Percentiles rank a stretch among this genome's conserved stretches.
Evolutionary conservation across 345 rosid species (phyloP).

Genomic region (Eucalyptus marginata): DNA sequence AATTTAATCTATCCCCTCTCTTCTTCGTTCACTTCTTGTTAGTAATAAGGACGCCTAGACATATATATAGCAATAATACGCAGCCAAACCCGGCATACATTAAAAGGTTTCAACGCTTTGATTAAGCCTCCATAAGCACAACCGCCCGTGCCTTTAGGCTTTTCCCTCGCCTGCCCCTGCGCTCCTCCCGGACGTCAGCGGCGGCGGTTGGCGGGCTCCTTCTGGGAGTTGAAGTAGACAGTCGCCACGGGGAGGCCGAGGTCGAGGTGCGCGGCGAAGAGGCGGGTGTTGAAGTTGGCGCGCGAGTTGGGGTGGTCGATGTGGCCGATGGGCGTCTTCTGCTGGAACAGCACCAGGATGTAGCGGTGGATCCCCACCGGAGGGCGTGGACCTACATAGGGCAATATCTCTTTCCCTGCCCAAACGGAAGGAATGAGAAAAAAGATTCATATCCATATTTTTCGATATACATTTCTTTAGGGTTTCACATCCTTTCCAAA

Average conservation of each 20-base stretch:
- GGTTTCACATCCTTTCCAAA: not conserved
- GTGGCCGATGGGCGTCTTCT: conserved; percentile 38
- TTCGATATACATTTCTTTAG: not conserved
- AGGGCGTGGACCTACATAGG: conserved; percentile 49
- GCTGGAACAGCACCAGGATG: conserved; percentile 63
- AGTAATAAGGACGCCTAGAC: not conserved
- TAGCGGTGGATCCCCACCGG: conserved; percentile 83
- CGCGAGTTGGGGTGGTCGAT: conserved; percentile 48
- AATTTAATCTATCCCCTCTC: not conserved
- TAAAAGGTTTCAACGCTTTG: not conserved
- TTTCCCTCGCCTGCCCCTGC: not conserved
- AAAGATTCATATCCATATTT: not conserved
- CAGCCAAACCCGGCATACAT: not conserved
- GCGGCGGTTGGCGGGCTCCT: conserved; percentile 53
- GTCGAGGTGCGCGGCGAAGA: conserved; percentile 39
- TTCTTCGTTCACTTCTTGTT: not conserved
- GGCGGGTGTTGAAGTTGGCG: conserved; percentile 67
- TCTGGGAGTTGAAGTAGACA: conserved; percentile 80
- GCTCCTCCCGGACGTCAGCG: conserved; percentile 18
- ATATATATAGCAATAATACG: not conserved
- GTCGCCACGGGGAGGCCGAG: conserved; percentile 80
- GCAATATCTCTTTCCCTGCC: conserved; percentile 53
- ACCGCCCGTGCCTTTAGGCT: not conserved
- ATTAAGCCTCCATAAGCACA: not conserved
- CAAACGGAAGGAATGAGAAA: not conserved